phyloP scores from a whole-genome alignment of 306 rosid genomes.

The Begonia peltatifolia region DNA sequence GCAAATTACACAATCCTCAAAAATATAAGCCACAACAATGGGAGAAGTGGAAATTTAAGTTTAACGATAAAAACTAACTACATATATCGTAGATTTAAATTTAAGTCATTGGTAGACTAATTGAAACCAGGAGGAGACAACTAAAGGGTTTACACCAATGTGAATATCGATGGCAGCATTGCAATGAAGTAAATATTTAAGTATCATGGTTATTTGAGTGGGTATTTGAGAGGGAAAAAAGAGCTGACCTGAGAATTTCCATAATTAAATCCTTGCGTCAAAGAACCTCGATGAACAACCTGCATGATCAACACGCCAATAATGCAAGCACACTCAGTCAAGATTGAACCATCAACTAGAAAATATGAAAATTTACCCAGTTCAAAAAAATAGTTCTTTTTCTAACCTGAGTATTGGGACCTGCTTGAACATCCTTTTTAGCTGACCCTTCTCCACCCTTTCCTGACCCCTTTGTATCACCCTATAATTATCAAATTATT shows the following conservation, averaged over 20 bases:
- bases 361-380: too few relatives aligned
- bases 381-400: neutral
- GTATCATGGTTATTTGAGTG: neutral
- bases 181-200: neutral
- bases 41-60: too few relatives aligned
- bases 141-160: too few relatives aligned
- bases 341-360: too few relatives aligned
- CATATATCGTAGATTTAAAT: too few relatives aligned
- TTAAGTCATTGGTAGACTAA: too few relatives aligned
- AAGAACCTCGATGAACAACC: constrained; percentile 70
- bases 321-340: too few relatives aligned
- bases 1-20: too few relatives aligned
- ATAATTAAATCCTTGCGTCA: constrained; percentile 57
- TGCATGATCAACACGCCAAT: constrained; percentile 8
- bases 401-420: constrained; percentile 57
- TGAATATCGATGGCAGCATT: too few relatives aligned
- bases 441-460: constrained; percentile 76
- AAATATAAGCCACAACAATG: too few relatives aligned
- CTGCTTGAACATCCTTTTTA: constrained; percentile 62
- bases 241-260: constrained; percentile 60
- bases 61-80: too few relatives aligned
- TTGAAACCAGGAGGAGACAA: too few relatives aligned
- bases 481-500: constrained; percentile 32
- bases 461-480: constrained; percentile 82
- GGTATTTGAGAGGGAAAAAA: constrained; percentile 1